Conservation (phyloP, 257 asterid species). For the Hygrophila difformis region DNA sequence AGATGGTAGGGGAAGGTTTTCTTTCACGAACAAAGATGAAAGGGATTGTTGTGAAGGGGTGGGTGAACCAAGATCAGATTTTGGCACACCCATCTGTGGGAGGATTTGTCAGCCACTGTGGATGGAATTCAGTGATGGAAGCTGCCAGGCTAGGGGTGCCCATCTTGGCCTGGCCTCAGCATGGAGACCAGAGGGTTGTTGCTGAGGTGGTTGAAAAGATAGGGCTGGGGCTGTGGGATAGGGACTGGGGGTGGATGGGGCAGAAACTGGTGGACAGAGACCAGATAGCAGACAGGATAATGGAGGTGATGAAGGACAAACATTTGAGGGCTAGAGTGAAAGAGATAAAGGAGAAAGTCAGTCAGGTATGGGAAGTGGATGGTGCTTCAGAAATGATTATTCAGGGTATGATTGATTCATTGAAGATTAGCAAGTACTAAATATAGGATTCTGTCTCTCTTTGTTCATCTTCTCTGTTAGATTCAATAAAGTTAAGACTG, state of each 20-base stretch:
- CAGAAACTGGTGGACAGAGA: conserved; percentile 17
- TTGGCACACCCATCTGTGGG: conserved; percentile 31
- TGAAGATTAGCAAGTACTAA: too few species aligned
- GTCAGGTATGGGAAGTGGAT: conserved; percentile 12
- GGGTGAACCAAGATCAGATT: conserved; percentile 40
- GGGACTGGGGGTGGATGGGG: conserved; percentile 32
- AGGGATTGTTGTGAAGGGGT: conserved; percentile 30
- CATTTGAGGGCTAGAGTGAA: conserved; percentile 16
- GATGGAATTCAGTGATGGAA: conserved; percentile 40
- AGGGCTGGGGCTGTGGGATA: conserved; percentile 30
- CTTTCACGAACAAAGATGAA: conserved; percentile 19
- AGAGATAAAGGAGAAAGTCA: conserved; percentile 18
- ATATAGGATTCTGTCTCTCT: too few species aligned
- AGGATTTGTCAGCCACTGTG: conserved; percentile 39
- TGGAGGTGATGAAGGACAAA: conserved; percentile 14
- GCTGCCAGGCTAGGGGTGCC: conserved; percentile 37
- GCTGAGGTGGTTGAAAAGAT: conserved; percentile 31
- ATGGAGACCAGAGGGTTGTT: conserved; percentile 32
- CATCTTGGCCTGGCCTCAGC: conserved; percentile 38
- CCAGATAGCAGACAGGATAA: conserved; percentile 24
- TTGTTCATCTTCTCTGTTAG: too few species aligned
- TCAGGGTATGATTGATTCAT: conserved; percentile 13
- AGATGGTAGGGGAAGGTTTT: conserved; percentile 22
- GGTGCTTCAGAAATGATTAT: conserved; percentile 24
- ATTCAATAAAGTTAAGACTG: too few species aligned